Conservation (phyloP, 352 stramenopile species). For the Phytophthora sojae region DNA sequence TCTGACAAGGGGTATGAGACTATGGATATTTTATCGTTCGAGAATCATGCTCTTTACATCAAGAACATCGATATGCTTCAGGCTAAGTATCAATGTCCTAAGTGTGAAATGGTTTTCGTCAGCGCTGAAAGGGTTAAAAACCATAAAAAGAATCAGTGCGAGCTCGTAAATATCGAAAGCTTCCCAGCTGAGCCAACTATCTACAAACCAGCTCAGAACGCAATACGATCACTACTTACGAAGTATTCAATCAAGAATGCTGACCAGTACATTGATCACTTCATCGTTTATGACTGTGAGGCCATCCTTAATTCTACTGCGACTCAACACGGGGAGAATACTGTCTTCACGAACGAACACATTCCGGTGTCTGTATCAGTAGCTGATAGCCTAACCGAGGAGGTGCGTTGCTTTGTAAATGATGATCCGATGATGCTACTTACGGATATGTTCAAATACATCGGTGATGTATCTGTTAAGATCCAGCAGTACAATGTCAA, state of each 20-base stretch:
- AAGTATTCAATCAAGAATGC: slow-evolving; percentile 11
- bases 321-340: background rate
- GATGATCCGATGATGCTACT: slow-evolving; percentile 4
- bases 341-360: background rate
- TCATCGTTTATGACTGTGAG: slow-evolving; percentile 16
- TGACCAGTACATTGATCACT: slow-evolving; percentile 13
- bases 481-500: slow-evolving; percentile 5
- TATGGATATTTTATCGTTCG: slow-evolving; percentile 5
- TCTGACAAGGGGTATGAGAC: background rate
- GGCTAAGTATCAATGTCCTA: background rate
- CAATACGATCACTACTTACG: background rate
- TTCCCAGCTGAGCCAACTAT: slow-evolving; percentile 1
- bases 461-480: background rate
- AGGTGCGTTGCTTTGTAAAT: slow-evolving; percentile 3
- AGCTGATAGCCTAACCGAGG: slow-evolving; percentile 5
- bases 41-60: slow-evolving; percentile 4
- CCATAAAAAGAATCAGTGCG: slow-evolving; percentile 2
- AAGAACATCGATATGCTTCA: slow-evolving; percentile 5
- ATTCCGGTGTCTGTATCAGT: slow-evolving; percentile 2
- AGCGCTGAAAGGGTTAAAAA: background rate
- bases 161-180: slow-evolving; percentile 1
- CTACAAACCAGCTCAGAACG: background rate
- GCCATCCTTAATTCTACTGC: slow-evolving; percentile 1
- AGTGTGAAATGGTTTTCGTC: slow-evolving; percentile 14
- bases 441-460: slow-evolving; percentile 10